phyloP scores from a whole-genome alignment of 768 basidiomycete genomes.

The Boletus barrowsii region DNA sequence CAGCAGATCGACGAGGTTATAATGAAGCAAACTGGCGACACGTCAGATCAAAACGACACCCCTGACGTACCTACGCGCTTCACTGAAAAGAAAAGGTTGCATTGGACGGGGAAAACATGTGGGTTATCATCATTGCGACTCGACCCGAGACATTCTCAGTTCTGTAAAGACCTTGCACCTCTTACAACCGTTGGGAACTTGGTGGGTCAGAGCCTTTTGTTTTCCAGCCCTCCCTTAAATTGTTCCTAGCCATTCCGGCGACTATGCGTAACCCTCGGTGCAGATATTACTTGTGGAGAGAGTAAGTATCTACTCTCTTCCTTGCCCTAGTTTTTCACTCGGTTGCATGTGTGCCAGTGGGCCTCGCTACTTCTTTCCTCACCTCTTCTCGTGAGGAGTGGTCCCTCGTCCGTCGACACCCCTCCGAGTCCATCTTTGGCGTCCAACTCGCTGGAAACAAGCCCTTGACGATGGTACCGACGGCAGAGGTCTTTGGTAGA shows the following conservation, averaged over 20 bases:
- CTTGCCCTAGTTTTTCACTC: neutral
- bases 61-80: slow-evolving; percentile 72
- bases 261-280: slow-evolving; percentile 81
- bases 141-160: slow-evolving; percentile 28
- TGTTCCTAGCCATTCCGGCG: slow-evolving; percentile 80
- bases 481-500: slow-evolving; percentile 75
- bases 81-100: slow-evolving; percentile 79
- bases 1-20: slow-evolving; percentile 17
- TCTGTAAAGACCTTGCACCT: slow-evolving; percentile 59
- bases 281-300: slow-evolving; percentile 94
- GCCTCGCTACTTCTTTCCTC: slow-evolving; percentile 87
- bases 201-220: slow-evolving; percentile 37
- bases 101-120: slow-evolving; percentile 90
- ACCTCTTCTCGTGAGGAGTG: slow-evolving; percentile 90
- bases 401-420: slow-evolving; percentile 88
- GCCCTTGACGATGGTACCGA: slow-evolving; percentile 70
- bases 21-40: slow-evolving; percentile 36
- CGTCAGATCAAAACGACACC: slow-evolving; percentile 43
- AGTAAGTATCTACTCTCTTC: slow-evolving; percentile 43
- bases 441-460: slow-evolving; percentile 92
- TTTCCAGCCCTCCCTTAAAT: neutral
- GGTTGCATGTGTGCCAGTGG: slow-evolving; percentile 55
- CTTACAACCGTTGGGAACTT: slow-evolving; percentile 95
- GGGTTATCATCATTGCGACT: slow-evolving; percentile 21
- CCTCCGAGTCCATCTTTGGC: slow-evolving; percentile 83